These are phyloP conservation scores for Vitis rotundifolia DNA, from an alignment of 164 flowering plant species.

Conservation along the genomic window DNA sequence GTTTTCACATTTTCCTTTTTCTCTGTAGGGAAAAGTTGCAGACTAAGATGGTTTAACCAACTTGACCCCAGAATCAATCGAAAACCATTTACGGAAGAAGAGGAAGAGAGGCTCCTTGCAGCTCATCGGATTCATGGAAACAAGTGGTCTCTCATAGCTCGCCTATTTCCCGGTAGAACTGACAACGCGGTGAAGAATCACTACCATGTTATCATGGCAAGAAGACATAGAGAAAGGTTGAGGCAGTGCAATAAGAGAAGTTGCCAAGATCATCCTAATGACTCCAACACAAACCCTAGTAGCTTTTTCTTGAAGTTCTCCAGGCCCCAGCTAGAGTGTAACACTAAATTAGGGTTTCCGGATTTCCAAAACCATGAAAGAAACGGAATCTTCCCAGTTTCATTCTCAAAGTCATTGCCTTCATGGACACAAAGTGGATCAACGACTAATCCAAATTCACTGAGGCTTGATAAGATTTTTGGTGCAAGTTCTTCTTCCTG, in stretches of 20 bases:
- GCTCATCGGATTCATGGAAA: conserved; percentile 32
- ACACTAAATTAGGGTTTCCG: background rate
- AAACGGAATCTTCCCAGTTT: background rate
- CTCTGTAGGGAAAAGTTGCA: conserved; percentile 36
- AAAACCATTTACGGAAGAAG: conserved; percentile 34
- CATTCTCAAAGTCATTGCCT: background rate
- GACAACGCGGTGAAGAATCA: conserved; percentile 46
- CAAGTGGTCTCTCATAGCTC: conserved; percentile 38
- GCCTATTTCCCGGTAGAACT: conserved; percentile 34
- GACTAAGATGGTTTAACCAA: conserved; percentile 48
- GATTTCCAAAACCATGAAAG: background rate
- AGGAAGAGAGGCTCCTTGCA: conserved; percentile 30
- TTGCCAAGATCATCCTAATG: background rate
- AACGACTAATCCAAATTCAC: background rate
- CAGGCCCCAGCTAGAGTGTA: background rate
- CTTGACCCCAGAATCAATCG: conserved; percentile 37
- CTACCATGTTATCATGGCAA: conserved; percentile 36
- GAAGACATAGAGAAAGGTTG: conserved; percentile 19
- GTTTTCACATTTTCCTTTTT: background rate
- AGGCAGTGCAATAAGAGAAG: background rate
- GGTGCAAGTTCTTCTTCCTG: background rate
- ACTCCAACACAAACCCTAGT: background rate
- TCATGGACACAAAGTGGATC: background rate
- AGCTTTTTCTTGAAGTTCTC: background rate
- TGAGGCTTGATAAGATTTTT: background rate